A percentile compares a stretch with the other conserved stretches of the same genome.
Evolutionary conservation across 2,329 filamentous ascomycete genomes (phyloP).

Genomic region (Cercospora sp.): DNA sequence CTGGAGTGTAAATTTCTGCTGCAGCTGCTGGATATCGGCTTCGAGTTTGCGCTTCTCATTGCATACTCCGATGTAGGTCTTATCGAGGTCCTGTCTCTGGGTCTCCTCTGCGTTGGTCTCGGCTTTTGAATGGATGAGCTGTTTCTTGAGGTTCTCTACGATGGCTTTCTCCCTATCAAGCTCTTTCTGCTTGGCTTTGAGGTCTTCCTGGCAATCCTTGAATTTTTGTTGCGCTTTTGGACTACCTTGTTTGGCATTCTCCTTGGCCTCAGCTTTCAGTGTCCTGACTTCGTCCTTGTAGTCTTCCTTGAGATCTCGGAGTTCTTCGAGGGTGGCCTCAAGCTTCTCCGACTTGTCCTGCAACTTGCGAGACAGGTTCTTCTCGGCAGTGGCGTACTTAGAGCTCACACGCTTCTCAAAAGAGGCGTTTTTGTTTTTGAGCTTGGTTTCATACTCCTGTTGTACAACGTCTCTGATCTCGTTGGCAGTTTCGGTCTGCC

Average conservation of each 20-base stretch:
- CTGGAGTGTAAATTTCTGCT: background rate
- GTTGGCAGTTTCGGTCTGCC: background rate
- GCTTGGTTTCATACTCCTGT: conserved; percentile 10
- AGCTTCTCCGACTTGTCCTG: conserved; percentile 13
- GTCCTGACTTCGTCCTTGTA: conserved; percentile 18
- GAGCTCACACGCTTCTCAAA: conserved; percentile 12
- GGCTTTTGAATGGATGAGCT: background rate
- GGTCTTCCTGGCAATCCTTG: conserved; percentile 10
- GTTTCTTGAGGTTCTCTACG: background rate
- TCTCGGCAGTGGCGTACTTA: conserved; percentile 12
- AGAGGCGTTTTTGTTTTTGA: background rate
- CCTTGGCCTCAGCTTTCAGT: conserved; percentile 16
- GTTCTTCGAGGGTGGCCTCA: background rate
- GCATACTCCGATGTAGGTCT: background rate
- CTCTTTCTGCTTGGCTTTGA: conserved; percentile 19
- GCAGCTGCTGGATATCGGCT: background rate
- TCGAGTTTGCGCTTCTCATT: background rate
- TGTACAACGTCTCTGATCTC: conserved; percentile 7
- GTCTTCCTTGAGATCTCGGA: conserved; percentile 5
- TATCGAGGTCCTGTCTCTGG: background rate
- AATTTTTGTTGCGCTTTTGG: conserved; percentile 11
- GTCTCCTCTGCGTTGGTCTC: background rate
- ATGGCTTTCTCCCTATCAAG: conserved; percentile 4
- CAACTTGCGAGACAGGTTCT: conserved; percentile 5
- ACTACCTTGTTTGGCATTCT: conserved; percentile 14